Evolutionary conservation across 2,329 filamentous ascomycete species (phyloP).

Genomic region (Aspergillus calidoustus): DNA sequence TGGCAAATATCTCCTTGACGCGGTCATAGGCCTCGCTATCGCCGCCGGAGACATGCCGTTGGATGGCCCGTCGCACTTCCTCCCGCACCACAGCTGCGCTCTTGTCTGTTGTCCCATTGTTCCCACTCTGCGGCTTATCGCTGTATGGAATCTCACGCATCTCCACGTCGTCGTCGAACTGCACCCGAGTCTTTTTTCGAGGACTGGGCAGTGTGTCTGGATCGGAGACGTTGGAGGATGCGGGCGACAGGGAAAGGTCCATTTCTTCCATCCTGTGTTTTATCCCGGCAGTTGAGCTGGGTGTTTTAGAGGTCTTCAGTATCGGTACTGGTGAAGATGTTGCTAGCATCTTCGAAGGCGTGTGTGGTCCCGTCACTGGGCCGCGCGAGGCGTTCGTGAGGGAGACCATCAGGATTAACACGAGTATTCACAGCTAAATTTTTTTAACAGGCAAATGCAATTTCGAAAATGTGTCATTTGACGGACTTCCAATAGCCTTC

Average conservation of each 20-base stretch:
- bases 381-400: constrained; percentile 35
- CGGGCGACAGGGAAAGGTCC: constrained; percentile 38
- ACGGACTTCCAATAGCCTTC: constrained; percentile 16
- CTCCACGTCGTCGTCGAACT: constrained; percentile 47
- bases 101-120: constrained; percentile 51
- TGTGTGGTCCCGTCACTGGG: constrained; percentile 31
- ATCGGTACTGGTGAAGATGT: constrained; percentile 41
- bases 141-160: constrained; percentile 28
- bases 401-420: constrained; percentile 37
- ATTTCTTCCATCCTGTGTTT: constrained; percentile 46
- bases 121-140: constrained; percentile 30
- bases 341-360: constrained; percentile 37
- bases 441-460: constrained; percentile 13
- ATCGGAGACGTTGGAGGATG: constrained; percentile 37
- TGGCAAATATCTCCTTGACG: constrained; percentile 58
- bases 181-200: constrained; percentile 49
- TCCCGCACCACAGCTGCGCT: constrained; percentile 62
- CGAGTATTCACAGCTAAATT: constrained; percentile 16
- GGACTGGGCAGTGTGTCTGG: constrained; percentile 33
- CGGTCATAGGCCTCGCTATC: constrained; percentile 63
- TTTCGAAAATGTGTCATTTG: constrained; percentile 28
- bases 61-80: constrained; percentile 63
- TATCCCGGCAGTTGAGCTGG: constrained; percentile 28
- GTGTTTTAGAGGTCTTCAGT: constrained; percentile 40
- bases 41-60: constrained; percentile 54